Evolutionary conservation across 169 alveolate genomes (phyloP), one percentile per base, ranked within the genome.

Genomic region (Toxoplasma gondii): DNA sequence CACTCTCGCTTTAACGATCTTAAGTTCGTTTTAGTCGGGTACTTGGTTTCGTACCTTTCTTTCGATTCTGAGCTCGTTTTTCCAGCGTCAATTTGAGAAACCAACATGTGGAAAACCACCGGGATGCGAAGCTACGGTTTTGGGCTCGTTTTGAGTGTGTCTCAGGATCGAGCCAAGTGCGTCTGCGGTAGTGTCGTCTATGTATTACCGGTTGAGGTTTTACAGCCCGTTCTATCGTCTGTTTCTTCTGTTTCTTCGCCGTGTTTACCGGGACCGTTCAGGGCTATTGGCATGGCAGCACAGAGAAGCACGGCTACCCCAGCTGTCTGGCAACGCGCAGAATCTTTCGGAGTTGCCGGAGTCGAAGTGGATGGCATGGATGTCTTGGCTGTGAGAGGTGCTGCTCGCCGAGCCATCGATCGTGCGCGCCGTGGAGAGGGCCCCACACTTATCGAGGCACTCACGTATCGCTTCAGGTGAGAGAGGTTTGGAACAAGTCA

Each of bases 271-370:
- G 4, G 58, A 49, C 12, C 58, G 58, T 12, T 49, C 93, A 94
- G 96, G 96, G 97, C 97, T 44, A 96, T 96, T 29, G 97, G 97
- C 0, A 96, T 96, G 97, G 97, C 96, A 12, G 93, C 96, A 27
- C 95, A 95, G 80, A 95, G 97, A 82, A 92, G 96, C 91, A 94
- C 97, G 16, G 93, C 95, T 16, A 95, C 94, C 43, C 97, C 94
- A 24, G 91, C 94, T 39, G 91, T 92, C 44, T 95, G 95, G 94
- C 43, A 86, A 12, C 90, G 95, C 36, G 97, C 96, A 24, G 92
- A 93, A 44, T 90, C 97, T 10, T 96, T 96, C 93, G 96, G 96
- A 36, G 91, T 96, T 45, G 96, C 96, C 82, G 93, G 96, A 36
- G 91, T 93, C 43, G 96, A 95, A 53, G 96, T 96, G 17, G 97